These are phyloP conservation scores for Seiridium unicorne DNA, from an alignment of 2,329 filamentous ascomycete species.

Conservation along the genomic window DNA sequence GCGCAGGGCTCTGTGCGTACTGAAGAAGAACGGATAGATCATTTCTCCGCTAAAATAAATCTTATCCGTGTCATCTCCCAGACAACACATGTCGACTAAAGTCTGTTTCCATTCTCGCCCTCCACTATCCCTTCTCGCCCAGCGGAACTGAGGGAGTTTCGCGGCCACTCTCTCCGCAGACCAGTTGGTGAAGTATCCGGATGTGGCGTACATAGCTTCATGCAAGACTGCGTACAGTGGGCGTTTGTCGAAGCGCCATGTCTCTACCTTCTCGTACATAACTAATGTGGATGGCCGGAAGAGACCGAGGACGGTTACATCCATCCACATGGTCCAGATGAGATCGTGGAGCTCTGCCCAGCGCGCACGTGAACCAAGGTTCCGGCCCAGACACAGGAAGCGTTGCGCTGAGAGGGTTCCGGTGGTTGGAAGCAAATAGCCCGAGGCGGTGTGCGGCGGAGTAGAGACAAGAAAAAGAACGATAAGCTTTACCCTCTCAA, in stretches of 20 bases:
- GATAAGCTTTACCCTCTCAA: background rate
- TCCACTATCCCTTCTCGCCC: background rate
- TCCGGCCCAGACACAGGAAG: background rate
- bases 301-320: slow-evolving; percentile 31
- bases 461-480: background rate
- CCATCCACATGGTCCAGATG: background rate
- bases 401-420: background rate
- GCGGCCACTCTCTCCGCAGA: background rate
- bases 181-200: slow-evolving; percentile 10
- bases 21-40: slow-evolving; percentile 18
- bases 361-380: background rate
- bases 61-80: background rate
- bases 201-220: slow-evolving; percentile 18
- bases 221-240: slow-evolving; percentile 19
- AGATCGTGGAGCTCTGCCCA: background rate
- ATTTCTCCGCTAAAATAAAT: slow-evolving; percentile 21
- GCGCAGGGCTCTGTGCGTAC: slow-evolving; percentile 12
- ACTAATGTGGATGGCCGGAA: slow-evolving; percentile 17
- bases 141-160: background rate
- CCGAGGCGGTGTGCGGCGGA: background rate
- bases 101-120: background rate
- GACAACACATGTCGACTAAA: background rate
- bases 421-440: background rate
- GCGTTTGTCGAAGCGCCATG: slow-evolving; percentile 15
- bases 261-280: background rate